phyloP scores from a whole-genome alignment of 345 rosid genomes.

The Eucalyptus sp. region DNA sequence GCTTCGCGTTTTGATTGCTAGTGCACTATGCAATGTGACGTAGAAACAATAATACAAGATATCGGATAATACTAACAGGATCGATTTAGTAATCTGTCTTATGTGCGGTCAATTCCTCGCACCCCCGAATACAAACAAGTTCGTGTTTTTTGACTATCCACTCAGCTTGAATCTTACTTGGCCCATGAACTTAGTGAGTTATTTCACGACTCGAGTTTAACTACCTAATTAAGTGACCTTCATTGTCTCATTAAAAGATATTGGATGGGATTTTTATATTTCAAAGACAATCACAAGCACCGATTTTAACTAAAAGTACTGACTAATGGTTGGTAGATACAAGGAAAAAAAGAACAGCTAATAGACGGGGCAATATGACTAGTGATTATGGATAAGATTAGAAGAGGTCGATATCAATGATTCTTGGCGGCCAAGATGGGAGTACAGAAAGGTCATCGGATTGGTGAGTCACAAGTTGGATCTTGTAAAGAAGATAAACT shows the following conservation, averaged over 20 bases:
- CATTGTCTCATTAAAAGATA: not conserved
- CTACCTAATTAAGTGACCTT: not conserved
- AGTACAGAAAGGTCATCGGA: too few relatives aligned
- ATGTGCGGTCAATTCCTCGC: not conserved
- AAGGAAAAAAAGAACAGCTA: not conserved
- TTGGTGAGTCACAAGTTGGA: too few relatives aligned
- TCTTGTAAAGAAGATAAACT: too few relatives aligned
- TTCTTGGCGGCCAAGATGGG: too few relatives aligned
- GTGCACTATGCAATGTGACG: not conserved
- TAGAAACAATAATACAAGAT: not conserved
- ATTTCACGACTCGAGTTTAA: not conserved
- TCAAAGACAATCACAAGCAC: not conserved
- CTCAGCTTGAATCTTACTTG: not conserved
- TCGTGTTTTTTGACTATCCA: not conserved
- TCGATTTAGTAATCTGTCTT: not conserved
- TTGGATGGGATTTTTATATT: not conserved
- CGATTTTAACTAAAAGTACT: not conserved
- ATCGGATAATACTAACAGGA: accelerated
- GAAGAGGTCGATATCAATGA: not conserved
- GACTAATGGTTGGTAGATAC: not conserved
- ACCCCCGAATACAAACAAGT: accelerated
- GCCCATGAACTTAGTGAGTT: not conserved
- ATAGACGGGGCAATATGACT: too few relatives aligned
- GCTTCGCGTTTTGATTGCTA: not conserved
- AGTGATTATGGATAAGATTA: not conserved